These are phyloP conservation scores for Parathielavia hyrcaniae DNA, from an alignment of 495 filamentous ascomycete genomes.

Conservation along the genomic window DNA sequence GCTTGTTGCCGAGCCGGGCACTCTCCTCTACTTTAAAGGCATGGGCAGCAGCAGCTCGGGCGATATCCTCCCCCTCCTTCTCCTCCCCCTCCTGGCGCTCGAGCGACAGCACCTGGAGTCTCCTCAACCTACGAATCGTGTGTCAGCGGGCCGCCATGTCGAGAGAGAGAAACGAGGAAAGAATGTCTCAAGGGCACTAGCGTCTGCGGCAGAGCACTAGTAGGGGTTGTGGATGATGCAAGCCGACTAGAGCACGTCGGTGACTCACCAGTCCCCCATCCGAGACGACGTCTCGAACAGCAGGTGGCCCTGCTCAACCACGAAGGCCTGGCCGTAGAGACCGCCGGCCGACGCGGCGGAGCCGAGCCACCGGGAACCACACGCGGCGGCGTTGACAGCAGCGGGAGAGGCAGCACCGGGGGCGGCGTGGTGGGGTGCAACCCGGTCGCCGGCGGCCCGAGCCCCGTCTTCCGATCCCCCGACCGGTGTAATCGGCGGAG, in stretches of 20 bases:
- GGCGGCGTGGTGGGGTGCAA: neutral
- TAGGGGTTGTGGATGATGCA: too few species aligned
- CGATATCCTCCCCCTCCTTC: neutral
- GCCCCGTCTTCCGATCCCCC: neutral
- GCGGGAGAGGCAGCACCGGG: neutral
- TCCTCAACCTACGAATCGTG: neutral
- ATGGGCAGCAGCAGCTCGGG: neutral
- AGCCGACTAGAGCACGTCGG: too few species aligned
- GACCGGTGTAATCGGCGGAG: neutral
- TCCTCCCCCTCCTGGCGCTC: slow-evolving; percentile 1
- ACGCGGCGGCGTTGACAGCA: neutral
- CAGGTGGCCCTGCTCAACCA: neutral
- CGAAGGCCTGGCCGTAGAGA: neutral
- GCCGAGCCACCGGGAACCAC: neutral
- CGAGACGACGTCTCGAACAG: slow-evolving; percentile 1
- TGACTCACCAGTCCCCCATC: slow-evolving; percentile 8
- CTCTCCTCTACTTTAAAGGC: neutral
- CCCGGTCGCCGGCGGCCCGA: neutral
- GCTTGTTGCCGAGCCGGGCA: slow-evolving; percentile 5
- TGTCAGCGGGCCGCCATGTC: neutral
- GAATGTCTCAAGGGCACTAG: too few species aligned
- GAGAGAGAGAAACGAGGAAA: neutral
- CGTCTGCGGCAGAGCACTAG: too few species aligned
- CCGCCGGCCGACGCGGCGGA: neutral
- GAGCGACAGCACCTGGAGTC: slow-evolving; percentile 6